Percentiles rank a stretch among this genome's conserved stretches.
Evolutionary conservation across 768 basidiomycete genomes (phyloP).

Genomic region (Russula sp.): DNA sequence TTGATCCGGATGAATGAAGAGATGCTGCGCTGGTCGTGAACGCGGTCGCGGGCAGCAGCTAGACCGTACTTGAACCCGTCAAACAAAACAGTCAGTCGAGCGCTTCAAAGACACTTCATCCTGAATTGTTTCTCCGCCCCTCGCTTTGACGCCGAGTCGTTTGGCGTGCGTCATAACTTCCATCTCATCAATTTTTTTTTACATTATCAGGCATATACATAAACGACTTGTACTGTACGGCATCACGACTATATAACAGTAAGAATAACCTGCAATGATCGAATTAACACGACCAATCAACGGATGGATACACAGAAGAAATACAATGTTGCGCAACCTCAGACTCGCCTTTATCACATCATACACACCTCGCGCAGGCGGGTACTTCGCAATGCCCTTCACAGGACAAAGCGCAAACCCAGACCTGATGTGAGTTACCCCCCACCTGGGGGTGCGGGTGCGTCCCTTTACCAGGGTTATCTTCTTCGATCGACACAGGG

Average conservation of each 20-base stretch:
- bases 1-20: neutral
- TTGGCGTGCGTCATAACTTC: neutral
- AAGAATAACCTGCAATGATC: neutral
- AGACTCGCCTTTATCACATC: slow-evolving; percentile 88
- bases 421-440: slow-evolving; percentile 25
- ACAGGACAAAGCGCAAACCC: slow-evolving; percentile 11
- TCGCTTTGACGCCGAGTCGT: too few species aligned
- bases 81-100: neutral
- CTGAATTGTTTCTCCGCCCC: too few species aligned
- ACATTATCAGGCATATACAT: neutral
- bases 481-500: slow-evolving; percentile 49
- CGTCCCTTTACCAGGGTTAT: slow-evolving; percentile 87
- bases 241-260: neutral
- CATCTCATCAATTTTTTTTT: neutral
- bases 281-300: neutral
- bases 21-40: neutral
- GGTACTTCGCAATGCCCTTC: slow-evolving; percentile 23
- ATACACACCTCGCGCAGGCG: slow-evolving; percentile 54
- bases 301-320: slow-evolving; percentile 1
- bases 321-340: slow-evolving; percentile 37
- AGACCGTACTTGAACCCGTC: neutral
- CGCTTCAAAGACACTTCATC: too few species aligned
- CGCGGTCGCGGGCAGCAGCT: neutral
- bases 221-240: neutral
- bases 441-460: slow-evolving; percentile 48